Percentiles rank a stretch among this genome's conserved stretches.
Evolutionary conservation across 768 basidiomycete species (phyloP).

Genomic region (Boletus coccyginus): DNA sequence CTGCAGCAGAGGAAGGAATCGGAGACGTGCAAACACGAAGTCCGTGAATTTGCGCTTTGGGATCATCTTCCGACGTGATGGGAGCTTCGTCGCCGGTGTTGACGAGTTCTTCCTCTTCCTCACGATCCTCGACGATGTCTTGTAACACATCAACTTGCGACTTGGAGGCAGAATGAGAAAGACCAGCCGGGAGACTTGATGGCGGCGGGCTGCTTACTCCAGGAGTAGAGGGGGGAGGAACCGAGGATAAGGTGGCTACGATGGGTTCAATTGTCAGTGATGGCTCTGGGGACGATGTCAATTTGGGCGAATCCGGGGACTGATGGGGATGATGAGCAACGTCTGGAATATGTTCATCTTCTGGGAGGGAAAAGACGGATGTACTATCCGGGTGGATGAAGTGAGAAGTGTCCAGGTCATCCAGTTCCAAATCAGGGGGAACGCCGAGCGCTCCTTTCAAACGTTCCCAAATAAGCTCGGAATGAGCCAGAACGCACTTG

Average conservation of each 20-base stretch:
- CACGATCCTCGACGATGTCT: constrained; percentile 48
- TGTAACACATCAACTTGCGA: constrained; percentile 40
- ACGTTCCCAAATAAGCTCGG: constrained; percentile 90
- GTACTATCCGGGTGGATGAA: background rate
- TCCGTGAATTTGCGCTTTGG: constrained; percentile 48
- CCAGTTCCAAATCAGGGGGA: constrained; percentile 77
- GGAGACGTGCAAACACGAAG: constrained; percentile 52
- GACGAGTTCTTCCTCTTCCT: constrained; percentile 47
- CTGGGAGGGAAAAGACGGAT: background rate
- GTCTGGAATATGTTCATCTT: background rate
- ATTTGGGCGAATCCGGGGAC: background rate
- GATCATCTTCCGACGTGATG: constrained; percentile 15
- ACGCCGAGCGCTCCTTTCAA: constrained; percentile 86
- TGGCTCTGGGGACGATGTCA: constrained; percentile 13
- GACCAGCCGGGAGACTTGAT: constrained; percentile 35
- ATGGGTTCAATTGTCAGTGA: constrained; percentile 51
- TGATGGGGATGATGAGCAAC: background rate
- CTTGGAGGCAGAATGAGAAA: constrained; percentile 27
- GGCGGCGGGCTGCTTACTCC: constrained; percentile 34
- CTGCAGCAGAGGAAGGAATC: constrained; percentile 26
- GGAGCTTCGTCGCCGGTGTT: constrained; percentile 16
- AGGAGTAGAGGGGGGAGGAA: constrained; percentile 11
- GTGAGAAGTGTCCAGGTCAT: constrained; percentile 32
- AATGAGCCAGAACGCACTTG: constrained; percentile 71
- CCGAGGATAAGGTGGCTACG: constrained; percentile 35